Evolutionary conservation across 257 asterid genomes (phyloP).

Genomic region (Eucommia ulmoides): DNA sequence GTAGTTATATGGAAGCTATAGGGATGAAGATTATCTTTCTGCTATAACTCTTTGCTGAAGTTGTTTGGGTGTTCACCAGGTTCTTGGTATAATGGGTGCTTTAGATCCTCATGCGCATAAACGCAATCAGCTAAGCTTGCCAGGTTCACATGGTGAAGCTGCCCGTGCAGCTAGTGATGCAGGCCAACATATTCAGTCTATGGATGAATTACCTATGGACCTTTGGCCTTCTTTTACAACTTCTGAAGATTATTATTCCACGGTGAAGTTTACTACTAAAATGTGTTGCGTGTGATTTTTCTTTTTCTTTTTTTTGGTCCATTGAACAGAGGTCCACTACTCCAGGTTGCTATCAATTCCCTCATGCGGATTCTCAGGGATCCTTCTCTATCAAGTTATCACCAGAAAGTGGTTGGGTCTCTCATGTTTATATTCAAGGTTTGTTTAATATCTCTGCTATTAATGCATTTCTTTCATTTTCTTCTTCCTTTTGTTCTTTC

Average conservation of each 20-base stretch:
- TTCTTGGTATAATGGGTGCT: conserved; percentile 99
- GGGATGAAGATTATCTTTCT: too few relatives aligned
- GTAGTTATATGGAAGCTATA: conserved; percentile 27
- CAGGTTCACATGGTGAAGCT: conserved; percentile 95
- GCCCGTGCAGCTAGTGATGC: conserved; percentile 71
- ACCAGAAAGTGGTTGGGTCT: conserved; percentile 94
- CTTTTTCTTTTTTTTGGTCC: conserved; percentile 5
- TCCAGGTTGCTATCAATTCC: conserved; percentile 95
- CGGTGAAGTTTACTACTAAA: conserved; percentile 37
- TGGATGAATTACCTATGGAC: conserved; percentile 89
- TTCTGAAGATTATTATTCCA: conserved; percentile 94
- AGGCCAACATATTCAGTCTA: conserved; percentile 71
- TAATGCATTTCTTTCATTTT: neutral
- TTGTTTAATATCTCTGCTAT: conserved; percentile 4
- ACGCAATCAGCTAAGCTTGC: conserved; percentile 68
- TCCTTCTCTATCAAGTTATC: conserved; percentile 93
- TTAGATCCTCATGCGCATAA: conserved; percentile 93
- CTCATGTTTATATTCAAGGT: conserved; percentile 99
- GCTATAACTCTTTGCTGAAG: too few relatives aligned
- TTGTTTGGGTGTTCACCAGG: conserved; percentile 44
- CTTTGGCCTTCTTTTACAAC: conserved; percentile 99
- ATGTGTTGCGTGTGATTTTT: conserved; percentile 10
- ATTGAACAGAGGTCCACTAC: conserved; percentile 17
- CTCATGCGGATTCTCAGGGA: conserved; percentile 97
- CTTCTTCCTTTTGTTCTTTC: conserved; percentile 1